Percentiles rank a stretch among this genome's conserved stretches.
Evolutionary conservation across 306 rosid genomes (phyloP).

Genomic region (Inga oerstediana): DNA sequence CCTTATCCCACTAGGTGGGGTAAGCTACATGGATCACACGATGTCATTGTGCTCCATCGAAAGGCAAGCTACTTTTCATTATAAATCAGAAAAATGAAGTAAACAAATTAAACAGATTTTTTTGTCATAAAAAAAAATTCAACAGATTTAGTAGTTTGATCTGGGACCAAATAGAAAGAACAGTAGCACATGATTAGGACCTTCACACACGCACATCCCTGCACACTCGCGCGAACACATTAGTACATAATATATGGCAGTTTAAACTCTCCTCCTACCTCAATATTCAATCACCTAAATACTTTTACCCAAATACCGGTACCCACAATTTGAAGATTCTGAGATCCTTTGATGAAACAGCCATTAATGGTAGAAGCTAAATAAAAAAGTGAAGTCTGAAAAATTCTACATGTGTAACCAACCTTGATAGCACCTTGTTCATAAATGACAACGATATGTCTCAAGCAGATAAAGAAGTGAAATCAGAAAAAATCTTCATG

Average conservation of each 20-base stretch:
- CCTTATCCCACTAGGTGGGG: too few species aligned
- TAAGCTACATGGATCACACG: too few species aligned
- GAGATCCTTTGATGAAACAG: conserved; percentile 7
- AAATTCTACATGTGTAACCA: conserved; percentile 22
- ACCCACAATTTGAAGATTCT: conserved; percentile 18
- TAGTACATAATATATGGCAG: not conserved
- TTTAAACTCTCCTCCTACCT: conserved; percentile 3
- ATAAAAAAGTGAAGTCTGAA: conserved; percentile 12
- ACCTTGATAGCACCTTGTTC: conserved; percentile 86
- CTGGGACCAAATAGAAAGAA: conserved; percentile 20
- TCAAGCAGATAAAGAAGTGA: conserved; percentile 58
- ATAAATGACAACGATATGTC: conserved; percentile 88
- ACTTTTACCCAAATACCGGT: not conserved
- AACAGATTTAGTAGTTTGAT: not conserved
- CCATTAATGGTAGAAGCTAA: not conserved
- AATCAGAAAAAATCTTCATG: conserved; percentile 11
- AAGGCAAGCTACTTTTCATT: not conserved
- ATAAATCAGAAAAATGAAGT: conserved; percentile 1
- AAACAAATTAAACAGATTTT: not conserved
- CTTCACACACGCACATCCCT: not conserved
- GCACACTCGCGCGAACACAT: not conserved
- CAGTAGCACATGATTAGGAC: conserved; percentile 15
- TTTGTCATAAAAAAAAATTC: not conserved
- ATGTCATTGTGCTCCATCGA: too few species aligned
- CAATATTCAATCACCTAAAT: conserved; percentile 11